Evolutionary conservation across 108 stramenopile species (phyloP).

Genomic region (Skeletonema costatum): DNA sequence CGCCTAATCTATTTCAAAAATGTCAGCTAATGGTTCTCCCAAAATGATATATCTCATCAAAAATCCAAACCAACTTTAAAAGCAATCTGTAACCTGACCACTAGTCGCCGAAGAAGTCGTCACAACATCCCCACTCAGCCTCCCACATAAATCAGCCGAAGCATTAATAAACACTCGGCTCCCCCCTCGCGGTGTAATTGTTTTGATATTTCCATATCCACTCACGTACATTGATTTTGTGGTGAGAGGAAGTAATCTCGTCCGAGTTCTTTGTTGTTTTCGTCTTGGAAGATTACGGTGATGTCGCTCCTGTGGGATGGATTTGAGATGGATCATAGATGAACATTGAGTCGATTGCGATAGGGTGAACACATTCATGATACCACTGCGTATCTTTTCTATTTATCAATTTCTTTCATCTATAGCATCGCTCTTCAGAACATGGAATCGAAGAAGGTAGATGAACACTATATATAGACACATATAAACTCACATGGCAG

Average conservation of each 20-base stretch:
- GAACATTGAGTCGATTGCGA: neutral
- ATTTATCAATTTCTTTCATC: too few relatives aligned
- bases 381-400: too few relatives aligned
- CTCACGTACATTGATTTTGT: conserved; percentile 42
- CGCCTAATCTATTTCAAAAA: too few relatives aligned
- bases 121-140: conserved; percentile 8
- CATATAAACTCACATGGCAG: conserved; percentile 18
- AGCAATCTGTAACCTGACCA: conserved; percentile 53
- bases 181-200: conserved; percentile 48
- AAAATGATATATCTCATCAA: neutral
- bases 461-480: neutral
- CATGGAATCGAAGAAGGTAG: neutral
- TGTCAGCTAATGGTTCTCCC: neutral
- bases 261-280: conserved; percentile 50
- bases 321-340: neutral
- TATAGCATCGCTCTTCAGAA: neutral
- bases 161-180: conserved; percentile 44
- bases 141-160: conserved; percentile 40
- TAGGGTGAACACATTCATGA: neutral
- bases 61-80: conserved; percentile 13
- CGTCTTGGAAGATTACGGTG: conserved; percentile 44
- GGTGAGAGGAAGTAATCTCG: conserved; percentile 47
- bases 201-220: conserved; percentile 56
- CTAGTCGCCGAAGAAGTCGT: conserved; percentile 24
- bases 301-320: conserved; percentile 31